Base-by-base conservation (phyloP, 176 grass and related monocot genomes). In the Zizania latifolia region DNA sequence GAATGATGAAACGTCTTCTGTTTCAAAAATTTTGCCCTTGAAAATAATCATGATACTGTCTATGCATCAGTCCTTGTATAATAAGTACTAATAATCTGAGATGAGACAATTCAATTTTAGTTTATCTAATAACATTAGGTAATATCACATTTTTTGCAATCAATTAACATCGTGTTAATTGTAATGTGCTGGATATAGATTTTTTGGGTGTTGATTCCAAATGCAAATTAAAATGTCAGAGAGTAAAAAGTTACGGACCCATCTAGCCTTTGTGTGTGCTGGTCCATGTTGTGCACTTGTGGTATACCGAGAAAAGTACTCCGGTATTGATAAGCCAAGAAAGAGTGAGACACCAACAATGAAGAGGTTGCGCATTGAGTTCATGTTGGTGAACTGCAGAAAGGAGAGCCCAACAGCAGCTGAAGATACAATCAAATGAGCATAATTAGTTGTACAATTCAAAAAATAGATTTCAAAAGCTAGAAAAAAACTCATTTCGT, bases 341-440 rank as follows among this genome's bases (percentile, higher is more conserved):
- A 92, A 99, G 65, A 99, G 77, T 1, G 95, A 99, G 31, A 99
- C 84, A 40, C 95, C 95, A 3, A 84, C 68, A 13, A 99, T 94
- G 67, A 94, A 99, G 26, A 99, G 89, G 68, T 90, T 99, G 11
- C 92, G 87, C 91, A 99, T 99, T 2, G 95, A 99, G 58, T 99
- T 99, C 95, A 99, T 94, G 64, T 94, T 99, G 27, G 91, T 99
- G 84, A 99, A 99, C 53, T 99, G 95, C 81, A 99, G 79, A 40
- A 94, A 83, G 66, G 95, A 99, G 24, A 99, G 89, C 54, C 95
- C 95, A 27, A 99, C 77, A 2, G 95, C 95, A 75, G 92, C 95
- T 99, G 86, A 78, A 72, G 67, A 75, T 53, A 36, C 12, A 37
- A 48, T 53, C 26, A 85, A 65, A 83, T 36, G 24, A 77, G 26